phyloP scores from a whole-genome alignment of 106 monocot species.

The Apostasia shenzhenica region DNA sequence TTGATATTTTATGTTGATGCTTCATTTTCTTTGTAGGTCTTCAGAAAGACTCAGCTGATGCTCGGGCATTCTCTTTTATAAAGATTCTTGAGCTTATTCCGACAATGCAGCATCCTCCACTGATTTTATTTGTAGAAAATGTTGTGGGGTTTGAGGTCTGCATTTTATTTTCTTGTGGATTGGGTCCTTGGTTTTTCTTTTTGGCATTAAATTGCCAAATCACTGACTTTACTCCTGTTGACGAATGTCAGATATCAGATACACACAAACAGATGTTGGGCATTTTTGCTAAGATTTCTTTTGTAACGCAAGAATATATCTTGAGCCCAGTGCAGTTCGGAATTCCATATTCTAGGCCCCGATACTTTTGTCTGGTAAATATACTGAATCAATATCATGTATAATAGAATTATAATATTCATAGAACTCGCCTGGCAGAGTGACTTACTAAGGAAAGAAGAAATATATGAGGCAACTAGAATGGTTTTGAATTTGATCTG shows the following conservation, averaged over 20 bases:
- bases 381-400: not conserved
- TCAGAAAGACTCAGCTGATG: conserved; percentile 89
- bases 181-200: not conserved
- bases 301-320: conserved; percentile 76
- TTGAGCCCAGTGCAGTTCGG: conserved; percentile 88
- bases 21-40: conserved; percentile 50
- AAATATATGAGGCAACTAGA: no score
- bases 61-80: conserved; percentile 84
- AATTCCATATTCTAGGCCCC: conserved; percentile 91
- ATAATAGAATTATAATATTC: no score
- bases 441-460: no score
- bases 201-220: not conserved
- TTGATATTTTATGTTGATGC: conserved; percentile 2
- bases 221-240: not conserved
- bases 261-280: conserved; percentile 66
- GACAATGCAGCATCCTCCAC: conserved; percentile 63
- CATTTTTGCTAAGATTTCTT: conserved; percentile 45
- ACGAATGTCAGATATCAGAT: conserved; percentile 63
- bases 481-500: no score
- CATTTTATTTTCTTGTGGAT: not conserved
- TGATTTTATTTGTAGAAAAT: conserved; percentile 86
- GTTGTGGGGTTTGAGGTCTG: conserved; percentile 95
- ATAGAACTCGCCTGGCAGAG: no score
- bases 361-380: conserved; percentile 91
- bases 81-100: conserved; percentile 67